These are phyloP conservation scores for Chytridiales sp. DNA, from an alignment of 371 early-diverging fungal species.

Conservation along the genomic window DNA sequence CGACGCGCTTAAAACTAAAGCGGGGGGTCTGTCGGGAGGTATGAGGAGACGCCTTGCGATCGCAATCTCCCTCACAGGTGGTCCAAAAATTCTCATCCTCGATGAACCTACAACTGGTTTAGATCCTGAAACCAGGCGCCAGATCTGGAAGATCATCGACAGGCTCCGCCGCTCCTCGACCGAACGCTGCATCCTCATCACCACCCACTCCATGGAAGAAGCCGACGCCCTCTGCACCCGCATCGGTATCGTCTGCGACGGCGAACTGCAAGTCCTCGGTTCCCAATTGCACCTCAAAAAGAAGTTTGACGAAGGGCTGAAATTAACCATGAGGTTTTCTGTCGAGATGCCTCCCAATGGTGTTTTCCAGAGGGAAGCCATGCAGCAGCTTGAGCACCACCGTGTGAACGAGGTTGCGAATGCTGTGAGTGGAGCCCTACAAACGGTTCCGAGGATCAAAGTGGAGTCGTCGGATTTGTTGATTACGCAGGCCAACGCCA, in stretches of 20 bases:
- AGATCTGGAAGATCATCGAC: slow-evolving; percentile 40
- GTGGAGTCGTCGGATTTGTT: slow-evolving; percentile 18
- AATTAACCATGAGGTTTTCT: slow-evolving; percentile 21
- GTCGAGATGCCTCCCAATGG: not conserved
- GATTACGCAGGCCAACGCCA: slow-evolving; percentile 23
- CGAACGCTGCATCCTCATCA: slow-evolving; percentile 31
- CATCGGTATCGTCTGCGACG: slow-evolving; percentile 39
- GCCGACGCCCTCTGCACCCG: slow-evolving; percentile 40
- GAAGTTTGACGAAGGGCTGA: slow-evolving; percentile 35
- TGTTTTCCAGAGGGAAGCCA: not conserved
- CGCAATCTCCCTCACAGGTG: slow-evolving; percentile 46
- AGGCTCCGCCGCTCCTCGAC: slow-evolving; percentile 17
- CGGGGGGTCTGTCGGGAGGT: slow-evolving; percentile 37
- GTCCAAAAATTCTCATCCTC: slow-evolving; percentile 43
- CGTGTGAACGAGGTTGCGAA: slow-evolving; percentile 1
- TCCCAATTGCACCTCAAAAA: slow-evolving; percentile 30
- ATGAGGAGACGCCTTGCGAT: slow-evolving; percentile 46
- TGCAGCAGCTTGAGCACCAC: not conserved
- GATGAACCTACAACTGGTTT: slow-evolving; percentile 41
- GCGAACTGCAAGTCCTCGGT: slow-evolving; percentile 28
- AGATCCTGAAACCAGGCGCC: slow-evolving; percentile 34
- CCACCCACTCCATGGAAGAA: slow-evolving; percentile 45
- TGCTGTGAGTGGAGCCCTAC: not conserved
- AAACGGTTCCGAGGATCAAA: not conserved
- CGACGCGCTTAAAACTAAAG: slow-evolving; percentile 23